Evolutionary conservation across 2,329 filamentous ascomycete genomes (phyloP).

Genomic region (Epichloe bromicola): DNA sequence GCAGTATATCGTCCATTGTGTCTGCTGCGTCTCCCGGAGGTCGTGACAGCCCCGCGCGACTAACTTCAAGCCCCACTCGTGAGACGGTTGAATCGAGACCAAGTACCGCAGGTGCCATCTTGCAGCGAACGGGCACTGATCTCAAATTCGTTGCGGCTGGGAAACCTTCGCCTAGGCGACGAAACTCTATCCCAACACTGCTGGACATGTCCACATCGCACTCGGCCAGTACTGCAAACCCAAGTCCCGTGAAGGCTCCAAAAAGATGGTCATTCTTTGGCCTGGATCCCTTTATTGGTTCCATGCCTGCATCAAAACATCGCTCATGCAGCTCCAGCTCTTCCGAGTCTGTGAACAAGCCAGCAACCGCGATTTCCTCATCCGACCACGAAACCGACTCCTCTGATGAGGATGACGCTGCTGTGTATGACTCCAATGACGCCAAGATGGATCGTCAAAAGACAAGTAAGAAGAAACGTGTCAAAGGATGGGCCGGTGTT

Average conservation of each 20-base stretch:
- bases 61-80: conserved; percentile 27
- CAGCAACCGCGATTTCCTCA: conserved; percentile 17
- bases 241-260: conserved; percentile 36
- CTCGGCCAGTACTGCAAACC: conserved; percentile 22
- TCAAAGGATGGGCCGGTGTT: conserved; percentile 59
- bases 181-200: conserved; percentile 47
- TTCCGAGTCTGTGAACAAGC: conserved; percentile 23
- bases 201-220: conserved; percentile 26
- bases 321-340: conserved; percentile 36
- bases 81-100: conserved; percentile 41
- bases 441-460: conserved; percentile 21
- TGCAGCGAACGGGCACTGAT: conserved; percentile 33
- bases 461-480: conserved; percentile 46
- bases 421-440: conserved; percentile 9
- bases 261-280: conserved; percentile 51
- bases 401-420: conserved; percentile 11
- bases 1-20: conserved; percentile 67
- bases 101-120: conserved; percentile 57
- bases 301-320: conserved; percentile 32
- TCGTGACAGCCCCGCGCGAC: conserved; percentile 24
- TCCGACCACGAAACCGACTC: conserved; percentile 24
- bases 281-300: conserved; percentile 39
- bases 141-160: conserved; percentile 6
- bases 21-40: conserved; percentile 39
- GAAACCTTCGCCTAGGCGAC: conserved; percentile 30